Conservation (phyloP, 805 yeast species). For the Wickerhamomyces mucosus region DNA sequence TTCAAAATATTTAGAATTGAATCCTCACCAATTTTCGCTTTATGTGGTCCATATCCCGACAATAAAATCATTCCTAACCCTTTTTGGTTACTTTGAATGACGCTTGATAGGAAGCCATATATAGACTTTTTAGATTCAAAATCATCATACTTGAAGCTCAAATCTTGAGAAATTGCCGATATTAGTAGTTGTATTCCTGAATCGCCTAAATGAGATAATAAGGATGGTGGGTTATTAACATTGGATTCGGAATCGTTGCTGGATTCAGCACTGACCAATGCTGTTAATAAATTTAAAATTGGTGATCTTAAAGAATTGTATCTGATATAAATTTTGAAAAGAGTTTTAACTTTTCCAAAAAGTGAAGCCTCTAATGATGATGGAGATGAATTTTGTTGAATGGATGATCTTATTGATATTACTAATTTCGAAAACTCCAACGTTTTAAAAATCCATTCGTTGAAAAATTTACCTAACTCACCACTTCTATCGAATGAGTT, state of each 20-base stretch:
- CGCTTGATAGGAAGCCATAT: slow-evolving; percentile 57
- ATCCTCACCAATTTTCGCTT: slow-evolving; percentile 9
- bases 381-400: slow-evolving; percentile 31
- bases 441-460: slow-evolving; percentile 38
- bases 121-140: slow-evolving; percentile 42
- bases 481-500: slow-evolving; percentile 32
- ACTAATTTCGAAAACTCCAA: slow-evolving; percentile 49
- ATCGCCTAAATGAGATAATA: slow-evolving; percentile 74
- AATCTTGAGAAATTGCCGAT: slow-evolving; percentile 48
- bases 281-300: slow-evolving; percentile 47
- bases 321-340: slow-evolving; percentile 51
- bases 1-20: slow-evolving; percentile 52
- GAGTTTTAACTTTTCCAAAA: slow-evolving; percentile 42
- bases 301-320: slow-evolving; percentile 36
- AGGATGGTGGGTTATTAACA: slow-evolving; percentile 45
- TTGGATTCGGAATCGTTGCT: slow-evolving; percentile 33
- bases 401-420: slow-evolving; percentile 44
- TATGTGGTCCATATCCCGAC: slow-evolving; percentile 35
- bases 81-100: slow-evolving; percentile 65
- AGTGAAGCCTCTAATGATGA: slow-evolving; percentile 58
- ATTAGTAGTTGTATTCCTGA: slow-evolving; percentile 50
- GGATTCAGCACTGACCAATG: slow-evolving; percentile 50
- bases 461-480: slow-evolving; percentile 35
- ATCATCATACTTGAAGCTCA: slow-evolving; percentile 47
- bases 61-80: slow-evolving; percentile 66